Base-by-base conservation (phyloP, 2,329 filamentous ascomycete genomes). In the Furcasterigmium furcatum region DNA sequence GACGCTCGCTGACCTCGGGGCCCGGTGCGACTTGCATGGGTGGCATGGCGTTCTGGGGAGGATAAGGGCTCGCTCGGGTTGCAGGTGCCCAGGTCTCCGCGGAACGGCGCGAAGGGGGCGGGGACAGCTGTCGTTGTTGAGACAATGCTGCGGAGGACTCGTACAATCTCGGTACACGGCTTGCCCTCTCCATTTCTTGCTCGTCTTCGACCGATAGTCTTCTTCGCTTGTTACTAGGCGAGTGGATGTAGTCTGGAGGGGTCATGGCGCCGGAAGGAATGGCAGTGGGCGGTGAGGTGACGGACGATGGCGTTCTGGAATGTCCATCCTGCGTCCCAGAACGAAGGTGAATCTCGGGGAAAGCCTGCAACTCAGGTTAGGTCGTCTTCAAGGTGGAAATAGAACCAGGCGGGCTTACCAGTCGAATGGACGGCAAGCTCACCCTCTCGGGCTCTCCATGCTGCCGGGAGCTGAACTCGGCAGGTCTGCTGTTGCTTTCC, bases 381-480 rank as follows among this genome's bases (percentile, higher is more conserved):
- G 21, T 44, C 7, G 18, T 32, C 25, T 13, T 30, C 22, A 38
- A n/a, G 21, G 34, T 22, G 40, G 13, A 22, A 8, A 4, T 9
- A 25, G 20, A 18, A 25, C 13, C 9, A 25, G 16, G 19, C n/a
- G 19, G n/a, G 20, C 44, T 46, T 71, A 78, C 76, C 72, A 77
- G 71, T 52, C 73, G 67, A 41, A 80, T 77, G 2, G 77, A 73
- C 18, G 77, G 77, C 19, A 80, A 63, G 29, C 68, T 67, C 24
- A 75, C 57, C 47, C 61, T 59, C 49, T 69, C 65, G n/a, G 58
- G 57, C 44, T 75, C 70, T 16, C 55, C 55, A 45, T 63, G 64
- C 39, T 63, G 60, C 32, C 64, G 63, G 22, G 60, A 57, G 16
- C 61, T 57, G 27, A 61, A 63, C 24, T 69, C 67, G 25, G 62